Evolutionary conservation across 2,329 filamentous ascomycete genomes (phyloP), one percentile per base, ranked within the genome.

Genomic region (Diaporthe nobilis): DNA sequence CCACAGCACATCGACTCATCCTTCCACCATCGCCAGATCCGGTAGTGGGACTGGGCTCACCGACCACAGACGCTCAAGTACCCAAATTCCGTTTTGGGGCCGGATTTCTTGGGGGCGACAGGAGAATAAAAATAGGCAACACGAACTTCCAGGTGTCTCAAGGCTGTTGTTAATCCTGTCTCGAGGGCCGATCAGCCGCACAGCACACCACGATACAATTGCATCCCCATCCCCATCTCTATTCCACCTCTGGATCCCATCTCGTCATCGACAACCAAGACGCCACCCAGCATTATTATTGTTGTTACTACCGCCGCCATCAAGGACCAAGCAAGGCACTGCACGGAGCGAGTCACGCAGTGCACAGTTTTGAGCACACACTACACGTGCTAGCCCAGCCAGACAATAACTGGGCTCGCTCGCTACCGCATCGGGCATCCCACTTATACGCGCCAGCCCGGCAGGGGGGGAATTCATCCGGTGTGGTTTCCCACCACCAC

Each of bases 1-100:
- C 65, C 68, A 58, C 34, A 42, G 76, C 63, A 72, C 71, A 60
- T 74, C 58, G 73, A 71, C 67, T 60, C 76, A 61, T 65, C 65
- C 65, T 25, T 28, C 28, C 31, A 47, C n/a, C 37, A 51, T 53
- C 75, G 74, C 71, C 76, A 61, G 71, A 73, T 73, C 71, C 71
- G 71, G 58, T 22, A 63, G 71, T 73, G 47, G 71, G 37, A 63
- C 71, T 73, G 71, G 60, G 60, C 53, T 63, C 57, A 51, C 47
- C 44, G 55, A 72, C 42, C 47, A 51, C 57, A 47, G 44, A 31
- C 34, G 34, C 31, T 37, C 70, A 20, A 37, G 13, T 39, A 47
- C 20, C n/a, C 20, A 60, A n/a, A 13, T 3, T 72, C 42, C 70
- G 44, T 34, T 49, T 51, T 72, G 55, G 70, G 28, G 42, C 25